Evolutionary conservation across 2,329 filamentous ascomycete species (phyloP), one percentile per base, ranked within the genome.

Genomic region (Epichloe scottii): DNA sequence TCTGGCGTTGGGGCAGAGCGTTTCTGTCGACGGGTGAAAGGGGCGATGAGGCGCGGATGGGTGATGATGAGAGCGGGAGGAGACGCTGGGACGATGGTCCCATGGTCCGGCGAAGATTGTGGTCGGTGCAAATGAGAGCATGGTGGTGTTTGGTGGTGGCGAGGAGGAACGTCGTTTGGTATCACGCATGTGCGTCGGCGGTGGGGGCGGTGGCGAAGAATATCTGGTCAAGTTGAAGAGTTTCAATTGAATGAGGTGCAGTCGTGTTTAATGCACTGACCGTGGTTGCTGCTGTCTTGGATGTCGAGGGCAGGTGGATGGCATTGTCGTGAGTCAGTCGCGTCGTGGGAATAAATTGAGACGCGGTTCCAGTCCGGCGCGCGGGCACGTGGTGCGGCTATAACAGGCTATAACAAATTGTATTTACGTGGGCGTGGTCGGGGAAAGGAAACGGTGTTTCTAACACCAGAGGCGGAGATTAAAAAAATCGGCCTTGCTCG

Each of bases 61-160:
- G 78, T 3, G 78, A 80, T 2, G 78, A 82, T 3, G 79, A 79
- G 4, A 81, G 74, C 5, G 77, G 78, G 79, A 82, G 1, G 79
- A 66, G 33, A 73, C 65, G 37, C 64, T 54, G 2, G 78, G 78
- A 15, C 70, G 70, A 62, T 73, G 63, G 46, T 71, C 65, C 63
- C 72, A 73, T 34, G 66, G 61, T 51, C 66, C 63, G 48, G 68
- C 66, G 59, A 75, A 72, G 46, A 70, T 66, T 17, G 73, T 69
- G n/a, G 69, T 59, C 37, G 67, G 60, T 8, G 69, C 62, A 53
- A 71, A 62, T n/a, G 70, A 68, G 56, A 72, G 63, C 70, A 73
- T 73, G 34, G 58, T 65, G 51, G 53, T 41, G 46, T 48, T 51
- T 54, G 60, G 37, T 53, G 60, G 37, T 49, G 30, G 46, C 33